A percentile compares a stretch with the other conserved stretches of the same genome.
These are phyloP conservation scores for Fraxinus dipetala DNA, from an alignment of 305 asterid species.

Conservation along the genomic window DNA sequence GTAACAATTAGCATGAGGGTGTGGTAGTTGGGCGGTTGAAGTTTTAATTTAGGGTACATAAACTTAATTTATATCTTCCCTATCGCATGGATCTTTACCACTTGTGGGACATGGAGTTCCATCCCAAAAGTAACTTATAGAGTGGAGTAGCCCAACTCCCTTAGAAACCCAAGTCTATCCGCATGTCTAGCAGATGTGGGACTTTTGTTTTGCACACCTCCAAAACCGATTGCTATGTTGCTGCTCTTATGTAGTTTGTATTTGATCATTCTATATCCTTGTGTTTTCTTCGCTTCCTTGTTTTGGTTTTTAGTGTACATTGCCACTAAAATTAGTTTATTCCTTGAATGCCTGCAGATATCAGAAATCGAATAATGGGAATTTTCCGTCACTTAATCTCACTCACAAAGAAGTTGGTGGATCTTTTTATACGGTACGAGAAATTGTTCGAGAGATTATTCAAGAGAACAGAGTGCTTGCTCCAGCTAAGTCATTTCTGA, in stretches of 20 bases:
- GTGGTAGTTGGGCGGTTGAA: not conserved
- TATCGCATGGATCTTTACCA: not conserved
- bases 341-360: constrained; percentile 48
- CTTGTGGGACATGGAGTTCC: not conserved
- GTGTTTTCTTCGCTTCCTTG: not conserved
- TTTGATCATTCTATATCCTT: not conserved
- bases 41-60: not conserved
- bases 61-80: not conserved
- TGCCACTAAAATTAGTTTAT: not conserved
- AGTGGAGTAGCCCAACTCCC: not conserved
- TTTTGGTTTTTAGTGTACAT: not conserved
- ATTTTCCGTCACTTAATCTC: constrained; percentile 82
- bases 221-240: not conserved
- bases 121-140: not conserved
- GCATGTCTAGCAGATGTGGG: not conserved
- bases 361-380: constrained; percentile 63
- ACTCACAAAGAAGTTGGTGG: constrained; percentile 99
- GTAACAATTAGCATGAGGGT: not conserved
- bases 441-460: constrained; percentile 86
- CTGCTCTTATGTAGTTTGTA: not conserved
- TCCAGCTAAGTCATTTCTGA: constrained; percentile 55
- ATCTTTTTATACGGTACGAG: constrained; percentile 88
- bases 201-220: not conserved
- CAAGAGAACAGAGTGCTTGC: constrained; percentile 92
- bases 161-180: not conserved